Evolutionary conservation across 352 stramenopile genomes (phyloP), one percentile per base, ranked within the genome.

Genomic region (Nothophytophthora sp.): DNA sequence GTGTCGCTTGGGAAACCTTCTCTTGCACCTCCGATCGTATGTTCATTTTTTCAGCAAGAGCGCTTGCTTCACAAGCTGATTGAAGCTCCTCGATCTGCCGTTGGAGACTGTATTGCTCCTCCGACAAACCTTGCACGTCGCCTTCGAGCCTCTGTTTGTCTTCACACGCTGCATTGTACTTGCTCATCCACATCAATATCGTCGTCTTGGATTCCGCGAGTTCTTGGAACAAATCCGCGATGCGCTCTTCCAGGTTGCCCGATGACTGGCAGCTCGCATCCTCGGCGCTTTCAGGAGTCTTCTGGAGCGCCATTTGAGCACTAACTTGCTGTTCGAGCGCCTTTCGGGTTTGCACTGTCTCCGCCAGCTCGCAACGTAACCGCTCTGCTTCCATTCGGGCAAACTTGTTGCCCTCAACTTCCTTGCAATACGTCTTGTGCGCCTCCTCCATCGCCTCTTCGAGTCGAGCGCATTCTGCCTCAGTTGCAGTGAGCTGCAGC

Each of bases 181-280:
- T 85, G 64, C 52, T 85, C 70, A 85, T 86, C 77, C 77, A 88
- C 73, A 76, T 77, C 5, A 86, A 45, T n/a, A 87, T 73, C 3
- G 75, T 65, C 13, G 78, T 82, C 46, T 89, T 82, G 1, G 65
- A 60, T 18, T 81, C 70, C 2, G 51, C 43, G n/a, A 88, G 30
- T 22, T 88, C 73, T 22, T 82, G 50, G 2, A 16, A 60, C 2
- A 85, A 30, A 33, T 42, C 35, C 4, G 35, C 38, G 22, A 55
- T 45, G 19, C 36, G 50, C 7, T 61, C 55, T 15, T 27, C 25
- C 12, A 41, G 43, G 13, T 10, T 35, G 16, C 16, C 27, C 3
- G 34, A 8, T 42, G 16, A 1, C 9, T 63, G 43, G 39, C 19
- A 13, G 39, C 12, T 32, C 12, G n/a, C 5, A 39, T 40, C 16